A percentile compares a stretch with the other conserved stretches of the same genome.
Conservation (phyloP, 805 yeast genomes). For the Phaffomyces thermotolerans region DNA sequence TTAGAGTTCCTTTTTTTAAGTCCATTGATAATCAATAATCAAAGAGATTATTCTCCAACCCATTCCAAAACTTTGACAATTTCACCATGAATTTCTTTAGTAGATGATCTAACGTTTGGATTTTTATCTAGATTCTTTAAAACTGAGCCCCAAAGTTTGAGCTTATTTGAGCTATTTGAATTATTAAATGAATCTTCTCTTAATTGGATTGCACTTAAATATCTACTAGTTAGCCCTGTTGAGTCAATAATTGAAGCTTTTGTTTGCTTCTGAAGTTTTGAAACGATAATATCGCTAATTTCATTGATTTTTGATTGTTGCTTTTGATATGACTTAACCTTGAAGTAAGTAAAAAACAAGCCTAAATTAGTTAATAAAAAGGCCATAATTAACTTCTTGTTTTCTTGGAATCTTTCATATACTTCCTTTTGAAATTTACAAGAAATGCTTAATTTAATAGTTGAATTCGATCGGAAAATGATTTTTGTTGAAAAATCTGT, state of each 20-base stretch:
- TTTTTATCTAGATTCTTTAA: conserved; percentile 52
- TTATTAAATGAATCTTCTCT: conserved; percentile 52
- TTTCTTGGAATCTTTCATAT: conserved; percentile 29
- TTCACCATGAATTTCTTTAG: conserved; percentile 77
- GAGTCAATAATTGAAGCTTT: conserved; percentile 26
- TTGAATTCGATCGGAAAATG: conserved; percentile 69
- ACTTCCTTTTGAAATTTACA: conserved; percentile 51
- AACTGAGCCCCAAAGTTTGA: conserved; percentile 53
- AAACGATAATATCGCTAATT: conserved; percentile 40
- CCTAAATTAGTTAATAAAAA: conserved; percentile 10
- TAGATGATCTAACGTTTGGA: conserved; percentile 52
- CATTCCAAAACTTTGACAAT: conserved; percentile 86
- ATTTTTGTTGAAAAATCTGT: conserved; percentile 26
- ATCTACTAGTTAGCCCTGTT: conserved; percentile 33
- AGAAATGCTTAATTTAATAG: conserved; percentile 48
- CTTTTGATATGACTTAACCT: conserved; percentile 29
- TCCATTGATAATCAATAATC: background rate
- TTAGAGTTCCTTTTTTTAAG: too few relatives aligned
- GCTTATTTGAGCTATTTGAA: conserved; percentile 26
- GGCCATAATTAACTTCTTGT: conserved; percentile 16
- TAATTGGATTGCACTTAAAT: conserved; percentile 63
- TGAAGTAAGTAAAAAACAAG: conserved; percentile 24
- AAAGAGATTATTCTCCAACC: conserved; percentile 37
- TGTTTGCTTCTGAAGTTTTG: conserved; percentile 43
- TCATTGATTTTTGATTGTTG: conserved; percentile 37